Base-by-base conservation (phyloP, 768 basidiomycete genomes). In the Rhodotorula graminis region DNA sequence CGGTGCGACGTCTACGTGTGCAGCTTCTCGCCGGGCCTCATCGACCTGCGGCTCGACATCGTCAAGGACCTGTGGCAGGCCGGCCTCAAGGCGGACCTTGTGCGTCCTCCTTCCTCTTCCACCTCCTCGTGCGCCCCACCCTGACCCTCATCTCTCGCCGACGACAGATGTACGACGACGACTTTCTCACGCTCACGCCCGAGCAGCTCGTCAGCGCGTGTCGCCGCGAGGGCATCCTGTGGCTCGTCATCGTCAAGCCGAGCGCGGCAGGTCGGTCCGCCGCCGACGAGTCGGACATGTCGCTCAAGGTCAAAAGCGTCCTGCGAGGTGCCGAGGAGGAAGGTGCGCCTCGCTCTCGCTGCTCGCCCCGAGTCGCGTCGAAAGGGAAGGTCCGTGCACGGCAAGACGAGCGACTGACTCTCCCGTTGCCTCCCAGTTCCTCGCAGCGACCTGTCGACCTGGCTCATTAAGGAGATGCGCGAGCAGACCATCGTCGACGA, bases 1-100 rank as follows among this genome's bases (percentile, higher is more conserved):
- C 76, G 80, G 11, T 78, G 77, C 70, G 80, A 80, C 61, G 77
- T 79, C 64, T 80, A 80, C 67, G 75, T 80, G 46, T 78, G 78
- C 40, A 76, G 73, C 0, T 80, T 79, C 65, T 61, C 61, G 29
- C 61, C 69, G 2, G 77, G 75, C 0, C 58, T 79, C 46, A 76
- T 80, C 56, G 75, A 75, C 25, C 71, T 75, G 4, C 73, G 80
- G 8, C 73, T 80, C 11, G 77, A 77, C 56, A 73, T 80, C 21
- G 77, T 75, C 25, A 74, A 74, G 12, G 78, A 80, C 52, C 73
- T 80, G 2, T 80, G 80, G 80, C 65, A 67, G 14, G 68, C 76
- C 0, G 78, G 77, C 7, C 55, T 80, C 46, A 70, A 72, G 25
- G 79, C 80, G 0, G 80, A 80, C 50, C 57, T 80, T 21, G 78